Base-by-base conservation (phyloP, 208 protist species). In the Acanthamoeba rhysodes region DNA sequence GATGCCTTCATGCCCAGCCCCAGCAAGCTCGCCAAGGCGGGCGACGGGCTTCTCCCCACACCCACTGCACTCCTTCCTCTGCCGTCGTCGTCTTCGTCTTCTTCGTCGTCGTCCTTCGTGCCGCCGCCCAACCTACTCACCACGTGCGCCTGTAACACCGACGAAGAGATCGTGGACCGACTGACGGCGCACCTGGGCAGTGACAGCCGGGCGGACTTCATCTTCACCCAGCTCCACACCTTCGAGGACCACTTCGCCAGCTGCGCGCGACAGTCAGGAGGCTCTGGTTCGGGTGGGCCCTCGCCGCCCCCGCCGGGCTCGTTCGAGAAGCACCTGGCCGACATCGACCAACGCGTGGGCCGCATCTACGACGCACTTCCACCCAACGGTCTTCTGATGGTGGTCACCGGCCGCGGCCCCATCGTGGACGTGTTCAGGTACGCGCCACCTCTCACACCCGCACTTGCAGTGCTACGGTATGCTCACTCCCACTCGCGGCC, bases 201-300 rank as follows among this genome's bases (percentile, higher is more conserved):
- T 50, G 72, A 80, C 41, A 12, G 24, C 3, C 41, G 27, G 24
- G 55, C 45, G 20, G 55, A 55, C 29, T 64, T 90, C 16, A 55
- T 90, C 34, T 64, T 90, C 45, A n/a, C 82, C 50, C 82, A 90
- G 82, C 45, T 90, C 24, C 82, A 90, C 32, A 20, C 50, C 41
- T 22, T 90, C 9, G 82, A 90, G 55, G 82, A 90, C 55, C n/a
- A 90, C 55, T 90, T 80, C n/a, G 41, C 72, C 29, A 24, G 10
- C 20, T 14, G 14, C 20, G 64, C 64, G 64, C 64, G 64, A 70
- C 6, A 12, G 64, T 32, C 64, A 14, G 16, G 20, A 24, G 18
- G 8, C 24, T 29, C 62, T 14, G 27, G 9, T 50, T 10, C 72
- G 29, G 32, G 32, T 27, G 70, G 70, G 6, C 34, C 10, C 70